phyloP scores from a whole-genome alignment of 176 grass and related monocot species.

The Oryza glumipatula region DNA sequence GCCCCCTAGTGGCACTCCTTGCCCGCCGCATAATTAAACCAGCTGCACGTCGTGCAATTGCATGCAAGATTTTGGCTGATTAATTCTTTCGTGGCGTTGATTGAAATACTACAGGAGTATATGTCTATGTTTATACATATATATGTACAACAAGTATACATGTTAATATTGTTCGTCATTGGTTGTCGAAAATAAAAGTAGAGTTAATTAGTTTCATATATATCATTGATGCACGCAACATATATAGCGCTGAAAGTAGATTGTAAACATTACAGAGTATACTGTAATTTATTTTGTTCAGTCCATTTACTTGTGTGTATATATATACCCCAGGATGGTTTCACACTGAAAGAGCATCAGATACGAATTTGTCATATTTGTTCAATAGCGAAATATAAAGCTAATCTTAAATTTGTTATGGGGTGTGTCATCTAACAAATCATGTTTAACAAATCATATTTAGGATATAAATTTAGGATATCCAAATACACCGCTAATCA shows the following conservation, averaged over 20 bases:
- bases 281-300: not conserved
- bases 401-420: too few species aligned
- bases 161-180: not conserved
- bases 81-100: not conserved
- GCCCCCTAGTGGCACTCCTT: not conserved
- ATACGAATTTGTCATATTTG: too few species aligned
- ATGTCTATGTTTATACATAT: too few species aligned
- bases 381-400: too few species aligned
- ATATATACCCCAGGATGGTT: not conserved
- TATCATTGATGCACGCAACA: too few species aligned
- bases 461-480: too few species aligned
- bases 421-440: too few species aligned
- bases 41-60: not conserved
- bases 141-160: not conserved
- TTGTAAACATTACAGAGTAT: too few species aligned
- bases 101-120: too few species aligned
- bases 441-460: too few species aligned
- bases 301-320: not conserved
- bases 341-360: not conserved
- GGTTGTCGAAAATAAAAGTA: not conserved
- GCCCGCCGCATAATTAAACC: not conserved
- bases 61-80: not conserved
- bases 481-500: too few species aligned
- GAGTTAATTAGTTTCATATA: not conserved
- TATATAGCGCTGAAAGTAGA: not conserved